Conservation (phyloP, 2,329 filamentous ascomycete genomes). For the Aspergillus jensenii region DNA sequence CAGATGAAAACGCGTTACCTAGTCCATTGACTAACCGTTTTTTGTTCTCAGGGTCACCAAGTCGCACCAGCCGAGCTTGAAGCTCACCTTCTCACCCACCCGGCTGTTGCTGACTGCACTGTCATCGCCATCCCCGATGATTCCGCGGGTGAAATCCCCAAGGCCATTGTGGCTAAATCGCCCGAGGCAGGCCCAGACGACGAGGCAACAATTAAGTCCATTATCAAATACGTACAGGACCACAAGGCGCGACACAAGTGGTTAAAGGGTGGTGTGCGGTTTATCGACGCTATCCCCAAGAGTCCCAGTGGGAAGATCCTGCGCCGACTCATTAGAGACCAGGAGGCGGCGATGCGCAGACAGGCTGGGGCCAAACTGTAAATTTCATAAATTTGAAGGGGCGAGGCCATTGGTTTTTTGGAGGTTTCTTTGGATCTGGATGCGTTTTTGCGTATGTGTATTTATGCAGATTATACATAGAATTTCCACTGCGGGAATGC, state of each 20-base stretch:
- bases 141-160: constrained; percentile 61
- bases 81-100: constrained; percentile 73
- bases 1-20: constrained; percentile 6
- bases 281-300: constrained; percentile 59
- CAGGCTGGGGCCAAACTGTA: constrained; percentile 67
- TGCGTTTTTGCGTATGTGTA: constrained; percentile 5
- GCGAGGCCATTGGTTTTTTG: background rate
- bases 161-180: constrained; percentile 63
- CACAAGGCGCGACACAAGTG: constrained; percentile 64
- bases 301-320: constrained; percentile 64
- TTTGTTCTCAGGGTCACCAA: constrained; percentile 64
- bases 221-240: constrained; percentile 59
- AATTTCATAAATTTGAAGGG: background rate
- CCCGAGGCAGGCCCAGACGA: constrained; percentile 55
- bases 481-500: background rate
- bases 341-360: constrained; percentile 68
- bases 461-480: constrained; percentile 4
- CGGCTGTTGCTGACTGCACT: constrained; percentile 72
- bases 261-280: constrained; percentile 61
- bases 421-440: background rate
- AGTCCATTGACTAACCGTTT: background rate
- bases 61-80: constrained; percentile 83
- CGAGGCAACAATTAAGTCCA: constrained; percentile 49
- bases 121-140: constrained; percentile 73
- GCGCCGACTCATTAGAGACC: constrained; percentile 66